Base-by-base conservation (phyloP, 1,284 basidiomycete genomes). In the Kwoniella shivajii region DNA sequence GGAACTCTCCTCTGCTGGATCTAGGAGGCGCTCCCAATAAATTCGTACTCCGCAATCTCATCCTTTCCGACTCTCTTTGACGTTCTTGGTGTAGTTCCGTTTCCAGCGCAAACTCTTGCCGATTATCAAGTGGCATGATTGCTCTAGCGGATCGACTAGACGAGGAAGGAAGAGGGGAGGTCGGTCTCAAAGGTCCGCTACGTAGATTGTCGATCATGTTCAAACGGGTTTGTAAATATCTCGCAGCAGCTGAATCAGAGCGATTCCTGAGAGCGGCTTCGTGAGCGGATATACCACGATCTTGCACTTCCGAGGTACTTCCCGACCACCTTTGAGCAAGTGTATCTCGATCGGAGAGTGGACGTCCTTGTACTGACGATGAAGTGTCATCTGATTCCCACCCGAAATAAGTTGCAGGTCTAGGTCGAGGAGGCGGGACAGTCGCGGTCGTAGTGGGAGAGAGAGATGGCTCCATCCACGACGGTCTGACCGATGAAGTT, bases 221-320 rank as follows among this genome's bases (percentile, higher is more conserved):
- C 31, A 50, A 14, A 14, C 54, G 46, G 18, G 49, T 37, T 45
- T 56, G 54, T 9, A 50, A 48, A 39, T 56, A 50, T 33, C 54
- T 41, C n/a, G n/a, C n/a, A n/a, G n/a, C n/a, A n/a, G n/a, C n/a
- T n/a, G n/a, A n/a, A n/a, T n/a, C n/a, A 2, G 48, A 33, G 10
- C 54, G 42, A 31, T 37, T 20, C 7, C 30, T 30, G 9, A 22
- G 45, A 20, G 26, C 18, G 26, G 18, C 33, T 47, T 34, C 31
- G 7, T n/a, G 27, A 34, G 22, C 16, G 10, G 37, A 16, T 10
- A 39, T 39, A 20, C 14, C 45, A 36, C 24, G 16, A 6, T 31
- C 20, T 14, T 18, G n/a, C 26, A 6, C 16, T 10, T 34, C n/a
- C 7, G n/a, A n/a, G 16, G 41, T 11, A 3, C 22, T 26, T 36